Base-by-base conservation (phyloP, 2,329 filamentous ascomycete species). In the Acephala macrosclerotiorum region DNA sequence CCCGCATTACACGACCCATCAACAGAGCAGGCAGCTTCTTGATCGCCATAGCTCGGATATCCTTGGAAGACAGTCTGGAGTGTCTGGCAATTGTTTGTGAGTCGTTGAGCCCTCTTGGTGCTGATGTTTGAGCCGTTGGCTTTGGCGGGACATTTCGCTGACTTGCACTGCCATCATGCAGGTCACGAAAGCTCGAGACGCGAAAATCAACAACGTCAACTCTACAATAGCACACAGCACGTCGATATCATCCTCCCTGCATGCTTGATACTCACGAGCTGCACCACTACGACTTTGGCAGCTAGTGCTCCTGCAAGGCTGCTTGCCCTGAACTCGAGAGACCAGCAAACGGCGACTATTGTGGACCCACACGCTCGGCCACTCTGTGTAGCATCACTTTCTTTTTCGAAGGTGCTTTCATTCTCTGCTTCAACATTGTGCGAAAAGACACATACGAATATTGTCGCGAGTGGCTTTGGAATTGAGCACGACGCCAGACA, bases 101-200 rank as follows among this genome's bases (percentile, higher is more conserved):
- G 49, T 53, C 26, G 22, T 53, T 53, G 26, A 29, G 11, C 25
- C 26, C 25, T 22, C 49, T 26, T 29, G 49, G 29, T 53, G 22
- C 16, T 53, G 49, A 33, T 25, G 12, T 22, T 53, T 53, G 49
- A 7, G 49, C 49, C 11, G 22, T 53, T 53, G 49, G 45, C 25
- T 29, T 53, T 33, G 26, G 55, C 57, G 42, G 38, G 56, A 36
- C 59, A 65, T 22, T 61, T 49, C 57, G 61, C 66, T 68, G 61
- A 68, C 66, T 33, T 29, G 40, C 57, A 53, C 57, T 33, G 56
- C 22, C 45, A 26, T 58, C 33, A 63, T 65, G 61, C 65, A 66
- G 65, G 64, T 58, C 64, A 29, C 47, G 40, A 61, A 40, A 40
- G 25, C 55, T 45, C 42, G 20, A 63, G 58, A 60, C 60, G 60